phyloP scores from a whole-genome alignment of 2,329 filamentous ascomycete species.

The Phaeosphaeriaceae sp. region DNA sequence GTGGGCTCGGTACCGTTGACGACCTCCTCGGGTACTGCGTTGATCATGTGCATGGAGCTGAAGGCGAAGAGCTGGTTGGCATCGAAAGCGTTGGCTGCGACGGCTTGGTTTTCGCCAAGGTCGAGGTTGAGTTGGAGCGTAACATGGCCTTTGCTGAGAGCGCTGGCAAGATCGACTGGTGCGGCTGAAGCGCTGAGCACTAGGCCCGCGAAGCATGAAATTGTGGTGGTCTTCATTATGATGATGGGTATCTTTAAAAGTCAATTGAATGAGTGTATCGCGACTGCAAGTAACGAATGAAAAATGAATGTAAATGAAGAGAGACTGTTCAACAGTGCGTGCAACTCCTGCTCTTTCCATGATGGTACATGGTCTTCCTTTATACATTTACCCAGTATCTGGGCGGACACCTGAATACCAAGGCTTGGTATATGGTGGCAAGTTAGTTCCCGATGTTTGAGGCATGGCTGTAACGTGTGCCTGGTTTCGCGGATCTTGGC shows the following conservation, averaged over 20 bases:
- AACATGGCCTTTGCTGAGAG: conserved; percentile 15
- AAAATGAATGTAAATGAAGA: conserved; percentile 21
- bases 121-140: conserved; percentile 28
- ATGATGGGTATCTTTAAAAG: conserved; percentile 17
- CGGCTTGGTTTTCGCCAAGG: conserved; percentile 13
- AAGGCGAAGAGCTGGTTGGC: conserved; percentile 45
- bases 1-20: conserved; percentile 54
- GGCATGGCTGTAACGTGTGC: conserved; percentile 22
- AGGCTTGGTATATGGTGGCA: conserved; percentile 27
- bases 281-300: neutral
- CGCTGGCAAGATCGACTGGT: conserved; percentile 14
- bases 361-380: neutral
- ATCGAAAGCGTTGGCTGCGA: conserved; percentile 6
- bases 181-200: conserved; percentile 18
- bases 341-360: conserved; percentile 12
- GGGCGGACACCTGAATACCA: conserved; percentile 19
- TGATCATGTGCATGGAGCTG: conserved; percentile 57
- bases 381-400: conserved; percentile 3
- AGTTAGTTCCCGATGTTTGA: conserved; percentile 19
- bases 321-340: conserved; percentile 36
- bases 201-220: conserved; percentile 15
- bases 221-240: conserved; percentile 27
- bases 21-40: conserved; percentile 59
- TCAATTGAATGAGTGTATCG: conserved; percentile 9
- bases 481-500: conserved; percentile 23